Evolutionary conservation across 1,284 basidiomycete genomes (phyloP), one percentile per base, ranked within the genome.

Genomic region (Lentinus polychrous): DNA sequence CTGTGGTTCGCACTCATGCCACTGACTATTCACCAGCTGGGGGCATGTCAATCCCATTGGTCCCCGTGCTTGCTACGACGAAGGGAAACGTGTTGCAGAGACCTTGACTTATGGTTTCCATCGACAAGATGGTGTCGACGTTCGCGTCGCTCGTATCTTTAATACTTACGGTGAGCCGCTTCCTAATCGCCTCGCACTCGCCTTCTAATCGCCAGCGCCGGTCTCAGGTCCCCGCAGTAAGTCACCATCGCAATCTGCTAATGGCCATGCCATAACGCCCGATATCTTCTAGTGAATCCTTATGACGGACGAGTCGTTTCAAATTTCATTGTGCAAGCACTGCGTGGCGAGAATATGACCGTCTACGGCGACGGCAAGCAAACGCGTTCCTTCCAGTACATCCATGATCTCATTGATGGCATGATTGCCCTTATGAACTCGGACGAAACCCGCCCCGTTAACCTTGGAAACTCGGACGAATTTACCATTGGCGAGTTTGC

Each of bases 41-140:
- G 94, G 95, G 42, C 88, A 98, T 66, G 95, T 98, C 61, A 98
- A 98, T 73, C 93, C 93, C 40, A 96, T 94, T 57, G 94, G 95
- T 23, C 91, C 92, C 51, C 86, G 95, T 53, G 94, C 95, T 31
- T 98, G 95, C 69, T 99, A 99, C 66, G 95, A 99, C 62, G 95
- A 99, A 73, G 95, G 92, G 46, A 95, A 95, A 71, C 91, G 92
- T 61, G 91, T 95, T 37, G 92, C 92, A 41, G 92, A 95, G 71
- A 95, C 93, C 10, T 70, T 97, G 58, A 94, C 94, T 8, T 96
- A 96, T 64, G 94, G 93, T 45, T 98, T 90, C 75, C 86, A 90
- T 57, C 79, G 90, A 51, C 94, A 96, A 67, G 93, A 98, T 62
- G 84, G 84, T 48, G 94, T 99, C 50, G 91, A 97, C 57, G 91